These are phyloP conservation scores for Peterozyma xylosa DNA, from an alignment of 805 yeast genomes.

Conservation along the genomic window DNA sequence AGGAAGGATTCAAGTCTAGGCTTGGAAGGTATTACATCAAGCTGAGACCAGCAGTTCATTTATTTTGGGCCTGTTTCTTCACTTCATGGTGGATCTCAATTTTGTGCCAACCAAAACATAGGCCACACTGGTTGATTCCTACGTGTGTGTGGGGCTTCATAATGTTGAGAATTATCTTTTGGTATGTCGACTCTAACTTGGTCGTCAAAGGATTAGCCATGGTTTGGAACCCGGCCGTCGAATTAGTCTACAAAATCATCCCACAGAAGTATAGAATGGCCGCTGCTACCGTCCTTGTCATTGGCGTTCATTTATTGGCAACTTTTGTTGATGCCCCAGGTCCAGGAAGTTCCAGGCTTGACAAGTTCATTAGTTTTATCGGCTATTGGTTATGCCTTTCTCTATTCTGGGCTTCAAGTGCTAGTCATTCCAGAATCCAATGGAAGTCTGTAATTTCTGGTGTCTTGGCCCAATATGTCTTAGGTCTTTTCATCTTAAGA, in stretches of 20 bases:
- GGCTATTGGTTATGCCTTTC: conserved; percentile 42
- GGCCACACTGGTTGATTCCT: conserved; percentile 40
- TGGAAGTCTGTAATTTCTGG: conserved; percentile 60
- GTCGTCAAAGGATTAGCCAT: conserved; percentile 13
- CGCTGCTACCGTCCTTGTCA: conserved; percentile 34
- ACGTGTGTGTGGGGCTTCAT: conserved; percentile 32
- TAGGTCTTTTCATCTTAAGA: conserved; percentile 55
- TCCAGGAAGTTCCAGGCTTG: conserved; percentile 38
- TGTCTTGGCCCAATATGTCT: conserved; percentile 48
- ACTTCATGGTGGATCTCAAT: conserved; percentile 38
- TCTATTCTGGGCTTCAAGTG: conserved; percentile 37
- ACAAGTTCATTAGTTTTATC: conserved; percentile 51
- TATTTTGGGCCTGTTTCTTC: conserved; percentile 20
- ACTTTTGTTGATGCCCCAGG: conserved; percentile 49
- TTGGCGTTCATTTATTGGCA: conserved; percentile 39
- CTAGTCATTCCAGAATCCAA: conserved; percentile 33
- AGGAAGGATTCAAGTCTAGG: conserved; percentile 10
- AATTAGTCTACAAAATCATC: conserved; percentile 29
- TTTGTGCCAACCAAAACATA: conserved; percentile 29
- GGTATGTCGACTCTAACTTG: conserved; percentile 25
- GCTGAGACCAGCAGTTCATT: conserved; percentile 4
- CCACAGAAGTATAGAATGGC: conserved; percentile 33
- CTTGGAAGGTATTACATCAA: background rate
- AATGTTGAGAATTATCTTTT: conserved; percentile 34
- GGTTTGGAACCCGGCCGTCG: conserved; percentile 24